phyloP scores from a whole-genome alignment of 1,139 yeast species.

The Diutina catenulata region DNA sequence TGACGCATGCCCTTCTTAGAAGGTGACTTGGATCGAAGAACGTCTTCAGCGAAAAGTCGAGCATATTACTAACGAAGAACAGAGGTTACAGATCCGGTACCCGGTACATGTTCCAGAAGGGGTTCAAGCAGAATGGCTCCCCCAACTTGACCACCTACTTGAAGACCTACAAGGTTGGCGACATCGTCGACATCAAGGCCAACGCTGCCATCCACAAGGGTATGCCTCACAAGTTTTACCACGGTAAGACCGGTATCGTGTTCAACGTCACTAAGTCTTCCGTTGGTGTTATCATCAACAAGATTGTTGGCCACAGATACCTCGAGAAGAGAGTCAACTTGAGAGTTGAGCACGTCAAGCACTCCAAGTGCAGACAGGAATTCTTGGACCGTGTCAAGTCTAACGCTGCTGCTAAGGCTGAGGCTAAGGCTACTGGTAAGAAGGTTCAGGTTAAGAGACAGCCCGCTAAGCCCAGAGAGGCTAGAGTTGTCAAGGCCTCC shows the following conservation, averaged over 20 bases:
- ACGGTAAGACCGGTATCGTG: conserved; percentile 99
- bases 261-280: conserved; percentile 98
- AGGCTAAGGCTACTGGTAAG: conserved; percentile 92
- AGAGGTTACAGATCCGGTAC: conserved; percentile 99
- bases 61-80: too few species aligned
- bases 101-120: conserved; percentile 99
- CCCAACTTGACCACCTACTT: conserved; percentile 85
- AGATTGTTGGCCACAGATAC: conserved; percentile 98
- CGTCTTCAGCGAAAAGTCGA: too few species aligned
- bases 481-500: conserved; percentile 69
- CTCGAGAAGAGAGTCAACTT: conserved; percentile 96
- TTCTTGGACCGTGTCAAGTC: conserved; percentile 96
- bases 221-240: conserved; percentile 99
- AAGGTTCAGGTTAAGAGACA: conserved; percentile 92
- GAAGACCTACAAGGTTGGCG: conserved; percentile 97
- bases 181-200: conserved; percentile 98
- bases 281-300: conserved; percentile 96
- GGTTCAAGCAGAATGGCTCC: conserved; percentile 94
- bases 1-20: too few species aligned
- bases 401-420: conserved; percentile 88
- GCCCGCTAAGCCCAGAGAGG: conserved; percentile 95
- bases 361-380: conserved; percentile 99
- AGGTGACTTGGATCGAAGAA: too few species aligned
- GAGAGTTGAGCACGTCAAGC: conserved; percentile 98
- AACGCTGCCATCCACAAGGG: conserved; percentile 99